Conservation (phyloP, 768 basidiomycete species). For the Grammothele lineata region DNA sequence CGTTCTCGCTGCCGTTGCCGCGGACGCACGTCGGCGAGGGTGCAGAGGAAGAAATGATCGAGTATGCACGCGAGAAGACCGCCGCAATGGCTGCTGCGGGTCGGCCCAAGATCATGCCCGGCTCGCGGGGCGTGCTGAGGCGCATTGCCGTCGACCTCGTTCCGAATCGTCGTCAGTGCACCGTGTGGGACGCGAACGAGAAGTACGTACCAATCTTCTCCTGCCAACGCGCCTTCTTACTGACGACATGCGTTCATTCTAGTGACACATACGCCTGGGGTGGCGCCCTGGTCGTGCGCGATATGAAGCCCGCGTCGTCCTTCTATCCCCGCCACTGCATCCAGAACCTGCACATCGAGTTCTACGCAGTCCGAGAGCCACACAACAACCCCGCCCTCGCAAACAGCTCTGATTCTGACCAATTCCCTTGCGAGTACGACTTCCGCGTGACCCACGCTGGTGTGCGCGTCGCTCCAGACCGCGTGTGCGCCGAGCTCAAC, state of each 20-base stretch:
- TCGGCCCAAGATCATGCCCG: too few relatives aligned
- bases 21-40: too few relatives aligned
- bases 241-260: not conserved
- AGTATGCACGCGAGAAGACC: too few relatives aligned
- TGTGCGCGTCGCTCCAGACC: not conserved
- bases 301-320: slow-evolving; percentile 7
- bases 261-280: slow-evolving; percentile 16
- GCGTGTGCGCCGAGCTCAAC: slow-evolving; percentile 1
- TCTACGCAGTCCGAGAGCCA: slow-evolving; percentile 7
- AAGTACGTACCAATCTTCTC: slow-evolving; percentile 2
- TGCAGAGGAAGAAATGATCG: too few relatives aligned
- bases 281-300: slow-evolving; percentile 8
- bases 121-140: not conserved
- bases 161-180: slow-evolving; percentile 5
- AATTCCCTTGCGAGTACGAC: not conserved
- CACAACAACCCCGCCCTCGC: not conserved
- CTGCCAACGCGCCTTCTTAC: not conserved
- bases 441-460: slow-evolving; percentile 4
- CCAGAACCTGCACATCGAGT: slow-evolving; percentile 12
- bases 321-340: slow-evolving; percentile 7
- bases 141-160: slow-evolving; percentile 9
- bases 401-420: too few relatives aligned
- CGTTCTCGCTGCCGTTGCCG: too few relatives aligned
- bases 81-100: too few relatives aligned
- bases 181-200: slow-evolving; percentile 12